phyloP scores from a whole-genome alignment of 2,329 filamentous ascomycete genomes.

The Elsinoe australis region DNA sequence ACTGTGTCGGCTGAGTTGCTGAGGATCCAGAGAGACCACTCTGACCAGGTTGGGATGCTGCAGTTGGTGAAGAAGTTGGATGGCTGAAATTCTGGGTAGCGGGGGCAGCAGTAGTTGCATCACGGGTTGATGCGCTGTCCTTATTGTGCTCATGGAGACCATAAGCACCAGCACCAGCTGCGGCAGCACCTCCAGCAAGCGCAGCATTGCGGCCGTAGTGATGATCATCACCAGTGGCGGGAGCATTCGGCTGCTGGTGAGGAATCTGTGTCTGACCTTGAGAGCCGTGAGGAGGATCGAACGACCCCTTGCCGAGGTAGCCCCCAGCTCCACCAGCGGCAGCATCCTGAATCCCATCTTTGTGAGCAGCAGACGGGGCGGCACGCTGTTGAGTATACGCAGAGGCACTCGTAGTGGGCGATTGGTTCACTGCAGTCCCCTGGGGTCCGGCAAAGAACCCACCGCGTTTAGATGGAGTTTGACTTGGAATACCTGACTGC shows the following conservation, averaged over 20 bases:
- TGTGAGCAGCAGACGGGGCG: conserved; percentile 3
- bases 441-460: conserved; percentile 14
- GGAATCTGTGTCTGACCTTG: conserved; percentile 20
- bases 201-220: conserved; percentile 23
- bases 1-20: neutral
- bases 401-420: neutral
- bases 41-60: no score
- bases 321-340: conserved; percentile 6
- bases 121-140: neutral
- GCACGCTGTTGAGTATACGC: conserved; percentile 11
- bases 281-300: neutral
- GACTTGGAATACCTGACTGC: neutral
- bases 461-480: conserved; percentile 9
- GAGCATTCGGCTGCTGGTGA: neutral
- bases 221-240: conserved; percentile 11
- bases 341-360: conserved; percentile 9
- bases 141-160: conserved; percentile 11
- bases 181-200: conserved; percentile 27
- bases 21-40: no score
- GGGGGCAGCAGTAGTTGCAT: conserved; percentile 22
- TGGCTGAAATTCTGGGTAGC: no score
- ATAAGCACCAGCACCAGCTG: conserved; percentile 25
- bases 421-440: conserved; percentile 1
- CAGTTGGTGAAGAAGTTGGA: no score
- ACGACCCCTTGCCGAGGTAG: conserved; percentile 1